Conservation (phyloP, 176 grass and related monocot species). For the Thalia dealbata region DNA sequence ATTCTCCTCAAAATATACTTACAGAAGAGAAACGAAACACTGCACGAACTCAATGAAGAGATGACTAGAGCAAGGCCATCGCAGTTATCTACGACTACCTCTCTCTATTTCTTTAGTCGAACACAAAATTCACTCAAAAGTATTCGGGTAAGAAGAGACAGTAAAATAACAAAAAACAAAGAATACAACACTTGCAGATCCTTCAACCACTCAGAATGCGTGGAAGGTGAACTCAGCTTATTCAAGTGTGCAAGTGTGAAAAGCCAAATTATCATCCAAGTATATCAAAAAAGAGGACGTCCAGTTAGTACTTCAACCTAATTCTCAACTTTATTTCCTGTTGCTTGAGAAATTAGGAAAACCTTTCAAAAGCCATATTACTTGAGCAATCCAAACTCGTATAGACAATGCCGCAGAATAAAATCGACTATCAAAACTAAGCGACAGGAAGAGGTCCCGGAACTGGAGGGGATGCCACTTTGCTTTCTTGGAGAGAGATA, state of each 20-base stretch:
- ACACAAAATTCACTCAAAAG: not conserved
- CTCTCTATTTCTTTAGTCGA: not conserved
- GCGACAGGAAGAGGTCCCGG: constrained; percentile 15
- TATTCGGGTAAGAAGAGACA: not conserved
- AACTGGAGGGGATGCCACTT: constrained; percentile 12
- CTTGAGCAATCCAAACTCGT: not conserved
- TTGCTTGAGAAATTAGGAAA: not conserved
- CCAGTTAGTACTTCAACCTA: not conserved
- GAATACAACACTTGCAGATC: not conserved
- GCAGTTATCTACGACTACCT: not conserved
- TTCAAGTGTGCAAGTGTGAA: not conserved
- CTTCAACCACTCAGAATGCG: not conserved
- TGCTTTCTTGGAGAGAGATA: constrained; percentile 56
- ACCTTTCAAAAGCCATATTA: not conserved
- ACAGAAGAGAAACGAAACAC: not conserved
- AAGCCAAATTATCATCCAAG: not conserved
- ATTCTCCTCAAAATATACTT: too few relatives aligned
- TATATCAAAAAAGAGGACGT: not conserved
- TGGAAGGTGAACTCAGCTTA: not conserved
- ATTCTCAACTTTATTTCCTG: not conserved
- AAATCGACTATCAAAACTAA: not conserved
- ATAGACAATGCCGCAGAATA: not conserved
- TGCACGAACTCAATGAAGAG: not conserved
- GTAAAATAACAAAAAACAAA: not conserved
- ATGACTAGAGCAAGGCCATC: too few relatives aligned